Base-by-base conservation (phyloP, 352 stramenopile genomes). In the Phytophthora hibernalis region DNA sequence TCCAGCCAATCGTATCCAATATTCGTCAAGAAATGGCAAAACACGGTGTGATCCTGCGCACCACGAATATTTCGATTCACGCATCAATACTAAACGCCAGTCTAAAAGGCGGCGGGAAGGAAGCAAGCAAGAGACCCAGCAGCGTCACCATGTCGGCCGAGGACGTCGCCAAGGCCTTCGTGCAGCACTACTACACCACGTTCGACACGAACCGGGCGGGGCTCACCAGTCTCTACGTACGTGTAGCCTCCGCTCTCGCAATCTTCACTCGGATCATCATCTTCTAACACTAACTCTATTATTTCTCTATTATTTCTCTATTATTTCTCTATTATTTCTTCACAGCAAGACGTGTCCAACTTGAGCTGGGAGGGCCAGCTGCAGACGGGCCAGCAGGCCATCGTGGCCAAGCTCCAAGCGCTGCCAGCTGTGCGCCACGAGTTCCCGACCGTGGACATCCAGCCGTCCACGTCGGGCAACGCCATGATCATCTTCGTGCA, bases 401-500 rank as follows among this genome's bases (percentile, higher is more conserved):
- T 99, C 65, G 76, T 98, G 62, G 69, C 79, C 31, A 99, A 98
- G 80, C 77, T 98, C 28, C 81, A 86, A 48, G 57, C 61, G 54
- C 68, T 94, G 31, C 86, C 88, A 37, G 43, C 69, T 30, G 76
- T 91, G 61, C 81, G 77, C 38, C 96, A 98, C 74, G 77, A 87
- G 65, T 88, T 86, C 59, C 89, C 96, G 60, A 95, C 84, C 4
- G 88, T 97, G 53, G 96, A 98, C 76, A 93, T 98, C 50, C 95
- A 98, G 85, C 93, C 94, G 21, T 97, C 90, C 7, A 93, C 83
- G 31, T 95, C 84, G 49, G 69, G 77, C 53, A 96, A 91, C 78
- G 87, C 93, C 37, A 97, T 99, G 74, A 83, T 99, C 70, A 98
- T 98, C 76, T 98, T 98, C 70, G 95, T 98, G 48, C 97, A 96